A percentile compares a stretch with the other conserved stretches of the same genome.
These are phyloP conservation scores for Artemisia argyi DNA, from an alignment of 129 eudicot genomes.

Conservation along the genomic window DNA sequence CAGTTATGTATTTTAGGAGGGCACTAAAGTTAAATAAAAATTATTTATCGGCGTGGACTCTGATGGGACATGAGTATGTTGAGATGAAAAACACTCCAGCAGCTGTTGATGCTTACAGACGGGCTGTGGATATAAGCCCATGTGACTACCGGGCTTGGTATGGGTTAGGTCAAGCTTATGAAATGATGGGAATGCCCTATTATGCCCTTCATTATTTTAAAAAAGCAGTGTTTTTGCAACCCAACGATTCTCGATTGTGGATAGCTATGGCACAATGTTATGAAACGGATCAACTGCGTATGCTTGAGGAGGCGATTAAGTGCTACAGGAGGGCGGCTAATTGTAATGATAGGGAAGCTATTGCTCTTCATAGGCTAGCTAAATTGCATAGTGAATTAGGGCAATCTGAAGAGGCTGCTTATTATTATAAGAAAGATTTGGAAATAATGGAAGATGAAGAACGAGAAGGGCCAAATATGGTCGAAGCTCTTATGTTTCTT, in stretches of 20 bases:
- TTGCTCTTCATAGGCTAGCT: constrained; percentile 81
- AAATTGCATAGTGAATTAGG: constrained; percentile 72
- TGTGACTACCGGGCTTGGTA: constrained; percentile 97
- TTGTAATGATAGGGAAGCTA: constrained; percentile 91
- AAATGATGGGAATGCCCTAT: constrained; percentile 93
- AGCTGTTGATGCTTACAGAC: constrained; percentile 82
- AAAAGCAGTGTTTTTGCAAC: constrained; percentile 84
- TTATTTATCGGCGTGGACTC: constrained; percentile 92
- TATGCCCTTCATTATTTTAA: constrained; percentile 85
- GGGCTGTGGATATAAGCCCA: constrained; percentile 86
- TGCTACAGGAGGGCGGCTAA: constrained; percentile 79
- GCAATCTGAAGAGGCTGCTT: constrained; percentile 68
- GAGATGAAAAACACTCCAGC: constrained; percentile 90
- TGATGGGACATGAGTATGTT: constrained; percentile 93
- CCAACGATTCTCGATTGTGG: constrained; percentile 81
- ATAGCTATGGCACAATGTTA: constrained; percentile 97
- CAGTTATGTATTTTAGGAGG: constrained; percentile 82
- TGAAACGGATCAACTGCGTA: constrained; percentile 71
- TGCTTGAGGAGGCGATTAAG: constrained; percentile 61
- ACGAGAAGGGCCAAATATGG: constrained; percentile 90
- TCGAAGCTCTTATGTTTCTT: constrained; percentile 75
- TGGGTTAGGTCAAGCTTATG: constrained; percentile 97
- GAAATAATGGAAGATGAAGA: constrained; percentile 94
- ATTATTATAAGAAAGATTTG: constrained; percentile 83
- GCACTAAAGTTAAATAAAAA: constrained; percentile 82